Evolutionary conservation across 192 early-diverging fungal species (phyloP).

Genomic region (Allomyces macrogynus): DNA sequence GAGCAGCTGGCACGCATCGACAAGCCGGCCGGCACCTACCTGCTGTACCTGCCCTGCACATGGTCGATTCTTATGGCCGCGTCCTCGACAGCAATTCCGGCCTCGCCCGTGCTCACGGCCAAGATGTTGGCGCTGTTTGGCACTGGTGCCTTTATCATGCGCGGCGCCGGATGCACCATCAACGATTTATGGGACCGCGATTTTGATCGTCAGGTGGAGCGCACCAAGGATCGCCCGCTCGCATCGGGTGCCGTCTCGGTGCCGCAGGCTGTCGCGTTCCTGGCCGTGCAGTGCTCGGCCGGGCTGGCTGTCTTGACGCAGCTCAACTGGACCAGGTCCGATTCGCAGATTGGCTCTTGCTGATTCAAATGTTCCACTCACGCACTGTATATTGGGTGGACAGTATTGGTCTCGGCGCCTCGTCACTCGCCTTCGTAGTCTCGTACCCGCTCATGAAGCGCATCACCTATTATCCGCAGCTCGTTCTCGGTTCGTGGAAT

Average conservation of each 20-base stretch:
- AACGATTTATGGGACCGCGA: slow-evolving; percentile 94
- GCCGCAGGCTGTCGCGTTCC: slow-evolving; percentile 50
- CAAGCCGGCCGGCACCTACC: slow-evolving; percentile 79
- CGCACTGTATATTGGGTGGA: too few species aligned
- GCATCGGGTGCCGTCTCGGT: slow-evolving; percentile 53
- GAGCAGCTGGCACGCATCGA: slow-evolving; percentile 61
- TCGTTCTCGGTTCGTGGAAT: slow-evolving; percentile 36
- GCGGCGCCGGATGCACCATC: slow-evolving; percentile 89
- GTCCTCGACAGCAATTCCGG: slow-evolving; percentile 22
- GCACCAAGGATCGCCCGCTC: slow-evolving; percentile 63
- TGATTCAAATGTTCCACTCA: too few species aligned
- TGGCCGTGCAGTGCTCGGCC: slow-evolving; percentile 53
- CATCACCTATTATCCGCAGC: slow-evolving; percentile 86
- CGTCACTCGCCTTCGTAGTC: slow-evolving; percentile 53
- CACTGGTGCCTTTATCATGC: slow-evolving; percentile 70
- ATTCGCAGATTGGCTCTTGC: too few species aligned
- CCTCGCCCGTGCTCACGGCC: slow-evolving; percentile 23
- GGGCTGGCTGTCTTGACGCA: slow-evolving; percentile 75
- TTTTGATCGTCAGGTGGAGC: slow-evolving; percentile 62
- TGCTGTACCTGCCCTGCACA: slow-evolving; percentile 76
- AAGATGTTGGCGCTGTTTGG: slow-evolving; percentile 62
- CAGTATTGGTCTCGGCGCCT: slow-evolving; percentile 50
- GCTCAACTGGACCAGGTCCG: slow-evolving; percentile 63
- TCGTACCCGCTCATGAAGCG: slow-evolving; percentile 90
- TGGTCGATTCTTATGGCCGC: slow-evolving; percentile 59